A percentile compares a stretch with the other conserved stretches of the same genome.
phyloP scores from a whole-genome alignment of 768 basidiomycete genomes.

The Termitomyces eurrhizus region DNA sequence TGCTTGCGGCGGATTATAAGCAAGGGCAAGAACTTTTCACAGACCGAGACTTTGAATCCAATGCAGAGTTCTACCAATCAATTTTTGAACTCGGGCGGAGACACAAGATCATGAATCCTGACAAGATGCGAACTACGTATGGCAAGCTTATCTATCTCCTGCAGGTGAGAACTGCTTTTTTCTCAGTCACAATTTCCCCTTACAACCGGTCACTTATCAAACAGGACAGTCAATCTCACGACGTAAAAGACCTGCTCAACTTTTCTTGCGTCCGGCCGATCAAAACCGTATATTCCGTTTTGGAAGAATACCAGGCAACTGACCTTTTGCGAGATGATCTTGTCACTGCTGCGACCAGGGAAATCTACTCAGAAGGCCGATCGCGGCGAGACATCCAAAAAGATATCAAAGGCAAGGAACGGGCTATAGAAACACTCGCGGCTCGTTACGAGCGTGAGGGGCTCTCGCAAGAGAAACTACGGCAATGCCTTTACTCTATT shows the following conservation, averaged over 20 bases:
- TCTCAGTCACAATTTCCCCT: neutral
- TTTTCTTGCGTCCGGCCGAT: constrained; percentile 80
- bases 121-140: constrained; percentile 88
- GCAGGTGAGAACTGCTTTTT: constrained; percentile 44
- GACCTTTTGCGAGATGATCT: constrained; percentile 76
- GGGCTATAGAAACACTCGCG: constrained; percentile 76
- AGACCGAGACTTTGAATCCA: constrained; percentile 77
- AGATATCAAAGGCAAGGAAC: constrained; percentile 82
- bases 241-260: constrained; percentile 49
- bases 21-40: constrained; percentile 83
- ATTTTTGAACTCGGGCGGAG: constrained; percentile 81
- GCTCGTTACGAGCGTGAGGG: constrained; percentile 54
- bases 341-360: constrained; percentile 72
- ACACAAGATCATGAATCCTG: constrained; percentile 91
- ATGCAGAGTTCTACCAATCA: constrained; percentile 74
- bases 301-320: constrained; percentile 62
- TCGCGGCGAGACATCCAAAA: constrained; percentile 75
- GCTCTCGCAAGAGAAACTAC: constrained; percentile 60
- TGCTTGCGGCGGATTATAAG: constrained; percentile 84
- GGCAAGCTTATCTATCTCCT: constrained; percentile 83
- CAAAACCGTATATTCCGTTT: constrained; percentile 64
- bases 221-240: constrained; percentile 81
- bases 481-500: constrained; percentile 83
- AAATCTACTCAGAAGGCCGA: constrained; percentile 73
- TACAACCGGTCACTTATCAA: constrained; percentile 2